Evolutionary conservation across 441 rosid genomes (phyloP).

Genomic region (Bruguiera hainesii): DNA sequence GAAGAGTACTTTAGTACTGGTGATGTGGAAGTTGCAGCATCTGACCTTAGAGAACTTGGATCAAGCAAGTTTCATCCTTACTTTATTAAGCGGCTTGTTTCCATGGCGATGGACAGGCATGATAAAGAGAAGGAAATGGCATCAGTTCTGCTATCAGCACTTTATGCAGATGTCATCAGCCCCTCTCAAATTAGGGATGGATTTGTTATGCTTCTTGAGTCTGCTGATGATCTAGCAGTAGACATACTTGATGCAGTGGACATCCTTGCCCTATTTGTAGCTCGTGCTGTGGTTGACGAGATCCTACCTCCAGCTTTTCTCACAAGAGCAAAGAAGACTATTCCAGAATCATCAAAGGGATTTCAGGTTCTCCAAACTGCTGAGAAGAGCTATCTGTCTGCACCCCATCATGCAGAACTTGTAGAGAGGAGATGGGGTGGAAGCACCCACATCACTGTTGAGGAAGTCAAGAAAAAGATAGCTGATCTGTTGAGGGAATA

Average conservation of each 20-base stretch:
- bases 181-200: constrained; percentile 94
- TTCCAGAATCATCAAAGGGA: constrained; percentile 84
- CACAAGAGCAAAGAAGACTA: constrained; percentile 72
- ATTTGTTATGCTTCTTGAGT: constrained; percentile 92
- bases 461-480: constrained; percentile 93
- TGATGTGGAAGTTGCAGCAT: constrained; percentile 84
- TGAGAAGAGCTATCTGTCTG: constrained; percentile 94
- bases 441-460: constrained; percentile 82
- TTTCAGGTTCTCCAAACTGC: constrained; percentile 81
- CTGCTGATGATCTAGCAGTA: constrained; percentile 93
- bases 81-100: constrained; percentile 86
- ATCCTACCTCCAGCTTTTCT: constrained; percentile 93
- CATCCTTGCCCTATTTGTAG: constrained; percentile 83
- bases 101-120: constrained; percentile 98
- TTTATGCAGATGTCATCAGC: constrained; percentile 88
- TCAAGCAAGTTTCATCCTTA: constrained; percentile 88
- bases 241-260: constrained; percentile 89
- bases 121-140: constrained; percentile 99
- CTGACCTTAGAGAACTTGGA: constrained; percentile 94
- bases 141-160: constrained; percentile 82
- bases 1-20: constrained; percentile 93
- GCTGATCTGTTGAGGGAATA: constrained; percentile 80
- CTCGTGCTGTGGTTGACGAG: constrained; percentile 96
- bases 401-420: constrained; percentile 98
- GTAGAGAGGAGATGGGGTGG: constrained; percentile 99